phyloP scores from a whole-genome alignment of 208 protist genomes.

The Vickermania ingenoplastis region DNA sequence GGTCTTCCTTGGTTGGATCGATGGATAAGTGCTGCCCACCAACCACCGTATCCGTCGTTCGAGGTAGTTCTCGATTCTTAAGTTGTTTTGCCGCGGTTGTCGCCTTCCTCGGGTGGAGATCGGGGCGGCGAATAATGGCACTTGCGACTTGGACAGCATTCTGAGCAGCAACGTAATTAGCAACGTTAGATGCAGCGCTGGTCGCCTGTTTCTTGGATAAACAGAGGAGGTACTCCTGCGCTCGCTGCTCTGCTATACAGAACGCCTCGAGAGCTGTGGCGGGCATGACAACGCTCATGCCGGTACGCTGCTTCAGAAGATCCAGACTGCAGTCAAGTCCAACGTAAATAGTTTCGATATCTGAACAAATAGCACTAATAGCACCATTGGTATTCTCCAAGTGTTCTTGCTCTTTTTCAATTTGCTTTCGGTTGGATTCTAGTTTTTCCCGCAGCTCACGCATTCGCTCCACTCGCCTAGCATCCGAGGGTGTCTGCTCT shows the following conservation, averaged over 20 bases:
- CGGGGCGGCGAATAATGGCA: constrained; percentile 26
- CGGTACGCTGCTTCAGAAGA: constrained; percentile 15
- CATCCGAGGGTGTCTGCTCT: constrained; percentile 1
- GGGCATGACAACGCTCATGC: constrained; percentile 19
- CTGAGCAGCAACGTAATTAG: not conserved
- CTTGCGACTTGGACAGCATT: constrained; percentile 7
- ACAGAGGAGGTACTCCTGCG: constrained; percentile 65
- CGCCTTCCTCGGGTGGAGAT: constrained; percentile 15
- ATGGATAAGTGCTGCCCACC: not conserved
- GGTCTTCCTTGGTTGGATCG: not conserved
- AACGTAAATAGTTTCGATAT: constrained; percentile 29
- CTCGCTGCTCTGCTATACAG: constrained; percentile 52
- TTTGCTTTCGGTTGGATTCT: not conserved
- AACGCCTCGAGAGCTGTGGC: constrained; percentile 27
- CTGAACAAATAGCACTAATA: constrained; percentile 16
- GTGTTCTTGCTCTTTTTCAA: constrained; percentile 1
- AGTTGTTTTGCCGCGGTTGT: constrained; percentile 1
- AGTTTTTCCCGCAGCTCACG: constrained; percentile 8
- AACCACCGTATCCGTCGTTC: constrained; percentile 18
- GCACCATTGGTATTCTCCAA: constrained; percentile 5
- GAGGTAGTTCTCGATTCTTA: constrained; percentile 14
- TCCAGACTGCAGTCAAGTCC: constrained; percentile 31
- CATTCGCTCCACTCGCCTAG: constrained; percentile 2
- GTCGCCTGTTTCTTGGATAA: constrained; percentile 16
- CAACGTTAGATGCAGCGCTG: not conserved